These are phyloP conservation scores for Penicillium steckii DNA, from an alignment of 495 filamentous ascomycete genomes.

Conservation along the genomic window DNA sequence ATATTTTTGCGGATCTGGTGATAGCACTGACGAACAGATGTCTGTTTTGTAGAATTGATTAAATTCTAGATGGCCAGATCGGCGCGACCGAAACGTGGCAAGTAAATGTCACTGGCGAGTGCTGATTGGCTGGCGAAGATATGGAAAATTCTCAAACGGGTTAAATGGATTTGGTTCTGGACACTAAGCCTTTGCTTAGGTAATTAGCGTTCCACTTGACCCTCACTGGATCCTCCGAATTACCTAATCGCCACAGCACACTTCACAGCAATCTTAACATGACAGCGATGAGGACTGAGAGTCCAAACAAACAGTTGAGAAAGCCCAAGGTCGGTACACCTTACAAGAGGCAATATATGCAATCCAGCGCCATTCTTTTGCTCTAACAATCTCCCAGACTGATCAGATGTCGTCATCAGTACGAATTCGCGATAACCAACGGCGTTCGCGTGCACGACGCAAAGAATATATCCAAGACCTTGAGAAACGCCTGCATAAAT, in stretches of 20 bases:
- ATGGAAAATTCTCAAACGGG: constrained; percentile 3
- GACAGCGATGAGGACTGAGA: neutral
- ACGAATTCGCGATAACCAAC: constrained; percentile 63
- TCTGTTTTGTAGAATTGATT: neutral
- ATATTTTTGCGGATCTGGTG: neutral
- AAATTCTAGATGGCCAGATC: constrained; percentile 2
- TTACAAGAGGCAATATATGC: neutral
- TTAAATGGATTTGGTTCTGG: constrained; percentile 4
- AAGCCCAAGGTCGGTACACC: neutral
- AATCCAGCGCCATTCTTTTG: neutral
- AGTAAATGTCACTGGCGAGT: constrained; percentile 19
- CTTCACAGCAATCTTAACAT: neutral
- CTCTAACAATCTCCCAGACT: neutral
- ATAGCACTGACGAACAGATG: constrained; percentile 2
- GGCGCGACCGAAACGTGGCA: neutral
- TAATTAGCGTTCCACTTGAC: neutral
- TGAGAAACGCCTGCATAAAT: constrained; percentile 56
- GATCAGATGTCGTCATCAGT: constrained; percentile 6
- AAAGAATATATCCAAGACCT: constrained; percentile 69
- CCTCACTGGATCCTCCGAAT: neutral
- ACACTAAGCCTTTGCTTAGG: constrained; percentile 1
- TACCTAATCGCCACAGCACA: neutral
- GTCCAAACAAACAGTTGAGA: neutral
- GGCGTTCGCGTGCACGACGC: constrained; percentile 65
- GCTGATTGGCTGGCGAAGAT: constrained; percentile 17